Percentiles rank a stretch among this genome's conserved stretches.
Evolutionary conservation across 1,284 basidiomycete genomes (phyloP).

Genomic region (Sphagnurus paluster): DNA sequence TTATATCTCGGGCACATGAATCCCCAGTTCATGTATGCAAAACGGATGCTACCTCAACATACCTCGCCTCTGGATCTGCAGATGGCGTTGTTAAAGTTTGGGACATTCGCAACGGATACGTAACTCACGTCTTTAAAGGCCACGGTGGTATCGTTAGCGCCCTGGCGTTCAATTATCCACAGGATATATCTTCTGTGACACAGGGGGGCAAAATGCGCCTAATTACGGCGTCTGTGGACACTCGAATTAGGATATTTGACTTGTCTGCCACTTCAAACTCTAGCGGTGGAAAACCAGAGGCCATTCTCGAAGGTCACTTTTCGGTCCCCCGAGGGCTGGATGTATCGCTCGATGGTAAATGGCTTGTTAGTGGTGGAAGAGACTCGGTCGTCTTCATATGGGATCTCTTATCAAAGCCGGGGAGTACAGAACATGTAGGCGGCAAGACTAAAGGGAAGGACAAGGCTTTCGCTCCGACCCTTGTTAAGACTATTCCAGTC

Average conservation of each 20-base stretch:
- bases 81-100: constrained; percentile 98
- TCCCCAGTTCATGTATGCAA: constrained; percentile 91
- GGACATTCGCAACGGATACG: constrained; percentile 86
- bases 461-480: constrained; percentile 46
- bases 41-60: constrained; percentile 83
- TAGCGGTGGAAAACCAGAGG: constrained; percentile 67
- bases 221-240: constrained; percentile 88
- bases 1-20: constrained; percentile 83
- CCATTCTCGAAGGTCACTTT: constrained; percentile 87
- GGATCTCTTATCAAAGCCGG: constrained; percentile 59
- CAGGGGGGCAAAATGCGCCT: constrained; percentile 71
- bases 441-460: constrained; percentile 57
- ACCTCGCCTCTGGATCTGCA: constrained; percentile 93
- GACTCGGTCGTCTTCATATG: constrained; percentile 91
- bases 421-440: constrained; percentile 29
- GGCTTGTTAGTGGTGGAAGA: constrained; percentile 85
- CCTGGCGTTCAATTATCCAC: constrained; percentile 77
- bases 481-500: constrained; percentile 84
- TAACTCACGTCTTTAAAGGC: constrained; percentile 94
- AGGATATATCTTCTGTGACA: constrained; percentile 48
- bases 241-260: constrained; percentile 88
- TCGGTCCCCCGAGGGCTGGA: constrained; percentile 89
- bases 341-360: constrained; percentile 81
- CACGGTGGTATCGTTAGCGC: constrained; percentile 96
- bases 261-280: constrained; percentile 51